Conservation (phyloP, 768 basidiomycete genomes). For the Pleurotus pulmonarius region DNA sequence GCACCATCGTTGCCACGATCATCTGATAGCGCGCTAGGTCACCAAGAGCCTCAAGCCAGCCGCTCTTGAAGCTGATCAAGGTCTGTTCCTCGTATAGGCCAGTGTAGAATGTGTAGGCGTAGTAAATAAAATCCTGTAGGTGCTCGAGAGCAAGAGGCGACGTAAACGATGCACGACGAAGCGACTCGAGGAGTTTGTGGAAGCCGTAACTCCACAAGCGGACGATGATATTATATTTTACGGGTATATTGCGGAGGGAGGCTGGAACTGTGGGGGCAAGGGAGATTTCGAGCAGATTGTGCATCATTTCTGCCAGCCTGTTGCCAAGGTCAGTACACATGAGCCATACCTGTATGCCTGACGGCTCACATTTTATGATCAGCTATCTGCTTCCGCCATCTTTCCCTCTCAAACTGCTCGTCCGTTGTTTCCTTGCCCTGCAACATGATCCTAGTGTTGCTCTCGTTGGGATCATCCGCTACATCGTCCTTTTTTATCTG, state of each 20-base stretch:
- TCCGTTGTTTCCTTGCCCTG: conserved; percentile 39
- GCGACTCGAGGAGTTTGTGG: conserved; percentile 84
- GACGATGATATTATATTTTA: conserved; percentile 93
- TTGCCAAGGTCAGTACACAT: conserved; percentile 2
- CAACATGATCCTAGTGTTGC: conserved; percentile 36
- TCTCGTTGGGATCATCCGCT: conserved; percentile 51
- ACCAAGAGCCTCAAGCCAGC: conserved; percentile 96
- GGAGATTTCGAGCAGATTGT: conserved; percentile 82
- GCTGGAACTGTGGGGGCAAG: conserved; percentile 85
- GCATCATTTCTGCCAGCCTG: conserved; percentile 88
- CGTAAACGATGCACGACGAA: conserved; percentile 79
- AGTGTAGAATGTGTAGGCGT: conserved; percentile 92
- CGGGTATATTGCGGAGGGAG: conserved; percentile 84
- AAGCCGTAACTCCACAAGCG: conserved; percentile 92
- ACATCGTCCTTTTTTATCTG: conserved; percentile 64
- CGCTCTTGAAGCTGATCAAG: conserved; percentile 64
- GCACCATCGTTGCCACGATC: conserved; percentile 88
- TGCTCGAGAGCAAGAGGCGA: conserved; percentile 78
- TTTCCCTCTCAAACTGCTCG: conserved; percentile 69
- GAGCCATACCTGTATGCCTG: conserved; percentile 8
- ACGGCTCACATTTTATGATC: conserved; percentile 82
- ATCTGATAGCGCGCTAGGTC: conserved; percentile 94
- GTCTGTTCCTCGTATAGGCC: conserved; percentile 80
- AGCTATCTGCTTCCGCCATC: conserved; percentile 65
- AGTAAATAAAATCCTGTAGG: conserved; percentile 92